Percentiles rank a stretch among this genome's conserved stretches.
phyloP scores from a whole-genome alignment of 805 yeast genomes.

The Candida montana region DNA sequence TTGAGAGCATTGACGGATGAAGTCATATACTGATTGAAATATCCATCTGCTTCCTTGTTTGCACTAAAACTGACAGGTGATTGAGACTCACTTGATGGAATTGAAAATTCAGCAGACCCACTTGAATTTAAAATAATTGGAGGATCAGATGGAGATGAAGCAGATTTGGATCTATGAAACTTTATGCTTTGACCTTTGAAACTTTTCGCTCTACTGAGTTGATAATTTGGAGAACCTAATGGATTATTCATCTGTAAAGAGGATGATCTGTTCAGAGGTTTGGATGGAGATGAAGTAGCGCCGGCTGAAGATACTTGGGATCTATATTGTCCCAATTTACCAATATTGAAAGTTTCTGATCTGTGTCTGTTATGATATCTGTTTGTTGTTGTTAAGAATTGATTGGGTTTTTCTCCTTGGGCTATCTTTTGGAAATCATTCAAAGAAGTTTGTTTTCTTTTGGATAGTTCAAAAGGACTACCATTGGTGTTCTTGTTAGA shows the following conservation, averaged over 20 bases:
- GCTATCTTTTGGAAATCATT: slow-evolving; percentile 3
- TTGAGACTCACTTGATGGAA: slow-evolving; percentile 16
- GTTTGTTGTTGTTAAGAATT: neutral
- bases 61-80: slow-evolving; percentile 15
- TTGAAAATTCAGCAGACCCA: slow-evolving; percentile 6
- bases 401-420: neutral
- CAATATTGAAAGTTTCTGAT: slow-evolving; percentile 21
- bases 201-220: slow-evolving; percentile 5
- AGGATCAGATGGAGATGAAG: slow-evolving; percentile 13
- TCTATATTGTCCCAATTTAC: slow-evolving; percentile 14
- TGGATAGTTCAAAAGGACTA: neutral
- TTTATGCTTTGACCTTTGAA: slow-evolving; percentile 3
- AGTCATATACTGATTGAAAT: slow-evolving; percentile 5
- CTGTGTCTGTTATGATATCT: slow-evolving; percentile 21
- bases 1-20: slow-evolving; percentile 2
- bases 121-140: neutral
- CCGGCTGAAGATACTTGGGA: neutral
- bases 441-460: slow-evolving; percentile 4
- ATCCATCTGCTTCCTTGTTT: slow-evolving; percentile 3
- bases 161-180: slow-evolving; percentile 21
- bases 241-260: neutral
- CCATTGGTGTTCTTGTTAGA: neutral
- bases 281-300: neutral
- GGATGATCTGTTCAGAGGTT: neutral
- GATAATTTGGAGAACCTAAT: neutral